Evolutionary conservation across 768 basidiomycete species (phyloP), one percentile per base, ranked within the genome.

Genomic region (Trametes cingulata): DNA sequence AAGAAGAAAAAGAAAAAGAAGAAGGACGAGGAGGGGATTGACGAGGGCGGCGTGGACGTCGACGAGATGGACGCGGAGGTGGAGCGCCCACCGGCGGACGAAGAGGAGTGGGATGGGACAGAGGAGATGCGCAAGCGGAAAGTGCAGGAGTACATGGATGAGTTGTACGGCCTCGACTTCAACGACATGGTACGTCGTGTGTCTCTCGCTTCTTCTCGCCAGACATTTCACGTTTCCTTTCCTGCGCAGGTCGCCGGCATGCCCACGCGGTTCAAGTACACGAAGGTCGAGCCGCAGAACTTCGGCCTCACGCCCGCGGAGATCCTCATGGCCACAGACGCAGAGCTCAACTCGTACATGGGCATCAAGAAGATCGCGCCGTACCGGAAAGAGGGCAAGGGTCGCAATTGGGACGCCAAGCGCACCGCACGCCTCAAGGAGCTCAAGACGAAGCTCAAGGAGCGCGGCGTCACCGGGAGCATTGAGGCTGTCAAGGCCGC

Each of bases 201-300:
- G 33, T 33, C 19, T 2, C 13, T 33, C 13, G 2, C 6, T 39
- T 39, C 49, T 49, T 29, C 53, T 10, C 43, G 35, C 56, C 43
- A 53, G 25, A 19, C 54, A 53, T 50, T 22, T 27, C 33, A 41
- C 58, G 45, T 56, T 59, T 56, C 17, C 60, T 50, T 60, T 35
- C n/a, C 9, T 51, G 15, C 64, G 22, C 68, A 95, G 95, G 87
- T 96, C 51, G 95, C 87, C 7, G 92, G 87, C 70, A 76, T 95
- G 69, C 88, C 94, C 2, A 98, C 95, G 0, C 88, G 93, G 12
- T 99, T 99, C 83, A 88, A 90, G 72, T 99, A 99, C 71, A 78
- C 84, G n/a, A 79, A 86, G 42, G 84, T 90, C 35, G 73, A 85
- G 42, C 68, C 85, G 0, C 80, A 88, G 60, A 73, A 71, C 33